Evolutionary conservation across 129 eudicot genomes (phyloP).

Genomic region (Tanacetum coccineum): DNA sequence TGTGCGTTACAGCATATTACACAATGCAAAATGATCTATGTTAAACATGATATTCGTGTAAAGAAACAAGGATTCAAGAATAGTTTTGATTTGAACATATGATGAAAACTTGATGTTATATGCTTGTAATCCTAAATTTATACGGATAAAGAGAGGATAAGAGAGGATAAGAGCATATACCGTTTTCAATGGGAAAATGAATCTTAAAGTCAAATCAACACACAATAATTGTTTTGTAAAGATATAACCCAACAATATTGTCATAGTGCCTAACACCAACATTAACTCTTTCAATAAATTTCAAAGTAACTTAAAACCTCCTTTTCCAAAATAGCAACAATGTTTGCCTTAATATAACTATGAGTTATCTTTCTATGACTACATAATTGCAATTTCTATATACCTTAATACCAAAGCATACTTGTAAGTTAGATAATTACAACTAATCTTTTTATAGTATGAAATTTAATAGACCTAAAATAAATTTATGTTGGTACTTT

Average conservation of each 20-base stretch:
- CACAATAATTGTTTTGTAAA: slow-evolving; percentile 1
- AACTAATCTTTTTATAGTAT: too few species aligned
- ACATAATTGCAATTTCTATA: too few species aligned
- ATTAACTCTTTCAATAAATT: slow-evolving; percentile 4
- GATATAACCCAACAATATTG: slow-evolving; percentile 10
- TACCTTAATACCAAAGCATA: too few species aligned
- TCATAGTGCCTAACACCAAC: slow-evolving; percentile 20
- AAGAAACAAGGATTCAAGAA: neutral
- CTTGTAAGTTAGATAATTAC: too few species aligned
- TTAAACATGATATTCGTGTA: neutral
- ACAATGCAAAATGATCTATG: neutral
- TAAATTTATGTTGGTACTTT: too few species aligned
- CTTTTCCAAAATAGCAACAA: neutral
- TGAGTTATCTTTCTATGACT: too few species aligned
- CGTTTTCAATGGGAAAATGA: neutral
- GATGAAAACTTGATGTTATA: neutral
- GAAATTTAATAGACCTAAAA: too few species aligned
- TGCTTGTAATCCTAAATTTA: neutral
- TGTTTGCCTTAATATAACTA: slow-evolving; percentile 10
- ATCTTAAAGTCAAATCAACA: slow-evolving; percentile 8
- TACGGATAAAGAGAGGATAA: neutral
- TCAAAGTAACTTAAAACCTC: slow-evolving; percentile 9
- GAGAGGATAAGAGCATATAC: slow-evolving; percentile 8
- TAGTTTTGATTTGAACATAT: neutral
- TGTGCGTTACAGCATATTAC: neutral